Base-by-base conservation (phyloP, 768 basidiomycete genomes). In the Lactarius pseudohatsudake region DNA sequence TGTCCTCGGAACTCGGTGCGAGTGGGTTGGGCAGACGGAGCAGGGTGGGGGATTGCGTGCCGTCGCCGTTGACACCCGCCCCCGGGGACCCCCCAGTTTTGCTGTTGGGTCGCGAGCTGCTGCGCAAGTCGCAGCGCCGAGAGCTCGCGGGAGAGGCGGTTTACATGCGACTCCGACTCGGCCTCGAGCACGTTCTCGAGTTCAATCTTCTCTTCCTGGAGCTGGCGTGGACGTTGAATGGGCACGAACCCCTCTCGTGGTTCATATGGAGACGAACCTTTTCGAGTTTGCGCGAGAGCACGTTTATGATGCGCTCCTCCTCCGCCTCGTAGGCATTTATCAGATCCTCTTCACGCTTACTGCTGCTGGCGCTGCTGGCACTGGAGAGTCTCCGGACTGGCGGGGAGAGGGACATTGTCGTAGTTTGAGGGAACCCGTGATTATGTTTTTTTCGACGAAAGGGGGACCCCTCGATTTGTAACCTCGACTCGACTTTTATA, bases 281-380 rank as follows among this genome's bases (percentile, higher is more conserved):
- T 78, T 94, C 91, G 60, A 94, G 80, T 75, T 94, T 94, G 71
- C 91, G 81, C 32, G 89, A 92, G 62, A 94, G 78, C 8, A 90
- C 81, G 67, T 92, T 93, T 70, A 92, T 89, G 62, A 94, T 92
- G 55, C 91, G 86, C 75, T 94, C 92, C 77, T 94, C 91, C 76
- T 94, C 92, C 13, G 92, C 92, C 72, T 94, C 92, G 75, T 92
- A 94, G 26, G 89, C 89, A 76, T 94, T 92, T 73, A 93, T 93
- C 73, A 94, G 81, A 61, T 85, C 88, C 74, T 93, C 91, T 72
- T 88, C 85, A 45, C 80, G 76, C 69, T 83, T 83, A 63, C 62
- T 70, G 56, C 55, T 84, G 67, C 79, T 82, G 45, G 13, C 58
- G 15, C 85, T 78, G 72, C 81, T 85, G 40, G 82, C 79, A 2